phyloP scores from a whole-genome alignment of 805 yeast species.

The Clavispora asparagi region DNA sequence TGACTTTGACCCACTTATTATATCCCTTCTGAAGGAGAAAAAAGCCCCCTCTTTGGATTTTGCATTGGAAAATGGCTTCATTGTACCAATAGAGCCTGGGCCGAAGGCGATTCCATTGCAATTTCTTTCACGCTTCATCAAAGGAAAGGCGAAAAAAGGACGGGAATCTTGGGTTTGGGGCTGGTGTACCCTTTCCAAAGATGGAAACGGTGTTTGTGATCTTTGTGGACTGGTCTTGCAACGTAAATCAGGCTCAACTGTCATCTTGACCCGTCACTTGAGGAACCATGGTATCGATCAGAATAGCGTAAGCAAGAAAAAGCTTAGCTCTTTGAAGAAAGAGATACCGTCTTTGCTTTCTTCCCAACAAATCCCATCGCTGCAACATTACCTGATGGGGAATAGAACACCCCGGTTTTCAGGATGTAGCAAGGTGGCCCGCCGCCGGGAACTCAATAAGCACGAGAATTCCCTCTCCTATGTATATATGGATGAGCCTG shows the following conservation, averaged over 20 bases:
- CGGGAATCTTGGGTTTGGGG: constrained; percentile 1
- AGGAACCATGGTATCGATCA: constrained; percentile 2
- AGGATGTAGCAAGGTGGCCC: neutral
- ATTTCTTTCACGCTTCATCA: neutral
- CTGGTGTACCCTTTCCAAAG: neutral
- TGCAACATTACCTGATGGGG: neutral
- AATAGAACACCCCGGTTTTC: neutral
- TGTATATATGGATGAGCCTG: too few relatives aligned
- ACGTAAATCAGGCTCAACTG: constrained; percentile 1
- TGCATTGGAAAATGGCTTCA: neutral
- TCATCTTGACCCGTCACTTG: constrained; percentile 4
- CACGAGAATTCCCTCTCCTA: neutral
- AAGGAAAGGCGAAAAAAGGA: neutral
- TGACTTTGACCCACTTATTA: neutral
- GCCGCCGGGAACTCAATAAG: neutral
- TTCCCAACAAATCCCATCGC: neutral
- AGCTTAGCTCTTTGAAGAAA: neutral
- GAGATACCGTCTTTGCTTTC: neutral
- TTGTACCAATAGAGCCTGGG: neutral
- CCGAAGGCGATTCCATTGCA: neutral
- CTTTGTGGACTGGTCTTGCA: neutral
- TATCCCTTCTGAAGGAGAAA: neutral
- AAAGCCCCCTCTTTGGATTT: neutral
- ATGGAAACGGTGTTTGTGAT: neutral
- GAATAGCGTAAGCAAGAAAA: neutral